phyloP scores from a whole-genome alignment of 2,329 filamentous ascomycete genomes.

The Penicillium griseofulvum region DNA sequence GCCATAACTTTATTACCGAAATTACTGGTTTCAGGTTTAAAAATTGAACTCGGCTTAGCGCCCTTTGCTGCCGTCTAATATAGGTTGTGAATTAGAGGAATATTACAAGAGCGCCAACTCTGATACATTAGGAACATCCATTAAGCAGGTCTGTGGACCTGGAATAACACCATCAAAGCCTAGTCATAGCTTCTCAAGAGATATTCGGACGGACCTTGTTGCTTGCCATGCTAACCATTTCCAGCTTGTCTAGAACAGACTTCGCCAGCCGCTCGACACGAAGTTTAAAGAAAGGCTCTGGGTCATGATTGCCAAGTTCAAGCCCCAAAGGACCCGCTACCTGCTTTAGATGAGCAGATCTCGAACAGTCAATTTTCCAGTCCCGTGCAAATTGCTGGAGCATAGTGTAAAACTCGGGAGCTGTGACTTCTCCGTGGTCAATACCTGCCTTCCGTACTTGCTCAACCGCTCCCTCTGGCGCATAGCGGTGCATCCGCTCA shows the following conservation, averaged over 20 bases:
- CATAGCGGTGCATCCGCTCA: neutral
- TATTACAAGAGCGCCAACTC: neutral
- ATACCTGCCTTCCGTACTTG: neutral
- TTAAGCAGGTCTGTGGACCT: constrained; percentile 4
- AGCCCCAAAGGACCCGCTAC: neutral
- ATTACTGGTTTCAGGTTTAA: neutral
- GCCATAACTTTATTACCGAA: neutral
- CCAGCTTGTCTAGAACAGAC: neutral
- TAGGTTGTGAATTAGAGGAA: neutral
- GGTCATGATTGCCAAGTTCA: constrained; percentile 3
- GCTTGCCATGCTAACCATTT: neutral
- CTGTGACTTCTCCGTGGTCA: neutral
- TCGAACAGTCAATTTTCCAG: constrained; percentile 8
- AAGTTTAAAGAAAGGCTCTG: constrained; percentile 1
- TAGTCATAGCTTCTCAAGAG: neutral
- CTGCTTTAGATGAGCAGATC: neutral
- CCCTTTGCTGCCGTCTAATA: neutral
- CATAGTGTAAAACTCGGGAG: constrained; percentile 5
- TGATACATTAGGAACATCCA: neutral
- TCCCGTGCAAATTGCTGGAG: constrained; percentile 3
- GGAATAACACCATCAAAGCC: constrained; percentile 10
- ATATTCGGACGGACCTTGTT: constrained; percentile 18
- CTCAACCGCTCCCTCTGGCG: neutral
- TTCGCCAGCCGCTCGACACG: constrained; percentile 4
- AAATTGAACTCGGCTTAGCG: neutral